Base-by-base conservation (phyloP, 192 early-diverging fungal genomes). In the Hyaloraphidium curvatum region DNA sequence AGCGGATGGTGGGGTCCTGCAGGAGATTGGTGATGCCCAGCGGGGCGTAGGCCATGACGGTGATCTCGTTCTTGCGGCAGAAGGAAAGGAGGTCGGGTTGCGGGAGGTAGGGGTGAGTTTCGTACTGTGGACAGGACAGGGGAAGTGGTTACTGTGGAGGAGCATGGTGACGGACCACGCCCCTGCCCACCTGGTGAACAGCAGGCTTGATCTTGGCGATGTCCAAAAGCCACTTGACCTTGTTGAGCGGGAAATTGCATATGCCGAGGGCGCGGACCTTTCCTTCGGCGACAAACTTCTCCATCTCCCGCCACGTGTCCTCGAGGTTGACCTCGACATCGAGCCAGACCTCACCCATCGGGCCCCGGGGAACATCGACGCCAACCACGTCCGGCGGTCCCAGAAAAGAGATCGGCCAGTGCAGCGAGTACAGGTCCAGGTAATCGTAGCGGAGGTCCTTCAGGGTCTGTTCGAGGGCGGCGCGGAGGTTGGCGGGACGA, bases 181-280 rank as follows among this genome's bases (percentile, higher is more conserved):
- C 33, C 33, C n/a, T n/a, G 33, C 33, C 33, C 7, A 37, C 33
- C 64, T 95, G 88, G 71, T 85, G 82, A 31, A 80, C 83, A 35
- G 78, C 85, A 9, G 91, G 91, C 50, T 73, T 58, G 31, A 90
- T 76, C 39, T 67, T 74, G 59, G 76, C 72, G 39, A 63, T 53
- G 4, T 64, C 67, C 5, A 91, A 56, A 33, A 94, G 62, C 54
- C 78, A 69, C 51, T 83, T 69, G 22, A 87, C 61, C 48, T 81
- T 67, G 30, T 55, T 55, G 51, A 72, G 9, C 33, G 33, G 54
- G 50, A 76, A 79, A 68, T 96, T 96, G 50, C 79, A 83, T 28
- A 92, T 84, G 59, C 91, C 91, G 35, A 96, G 86, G 37, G 75
- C 62, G 52, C 76, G 74, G 54, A 75, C 73, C 64, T 84, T 83